Evolutionary conservation across 2,329 filamentous ascomycete genomes (phyloP), one percentile per base, ranked within the genome.

Genomic region (Pestalotiopsis sp.): DNA sequence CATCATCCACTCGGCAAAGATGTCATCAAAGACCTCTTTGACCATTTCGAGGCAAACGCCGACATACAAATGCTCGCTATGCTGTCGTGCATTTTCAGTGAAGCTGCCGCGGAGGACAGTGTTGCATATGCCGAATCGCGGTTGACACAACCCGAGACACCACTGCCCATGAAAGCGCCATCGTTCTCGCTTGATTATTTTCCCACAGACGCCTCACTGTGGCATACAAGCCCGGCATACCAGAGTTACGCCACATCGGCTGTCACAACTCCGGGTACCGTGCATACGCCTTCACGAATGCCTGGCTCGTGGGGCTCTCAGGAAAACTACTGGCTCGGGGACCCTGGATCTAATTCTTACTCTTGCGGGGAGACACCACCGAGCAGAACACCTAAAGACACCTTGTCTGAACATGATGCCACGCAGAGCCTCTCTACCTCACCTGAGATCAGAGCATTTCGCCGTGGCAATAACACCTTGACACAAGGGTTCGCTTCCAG

Each of bases 21-120:
- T n/a, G 83, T 91, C 52, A 88, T 92, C 67, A 78, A 82, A 70
- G 86, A 90, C 68, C 79, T 92, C n/a, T 90, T 92, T 72, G 80
- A 84, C 31, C 84, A 92, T 75, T 92, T 88, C 74, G 90, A 92
- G 76, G 83, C 80, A 66, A 82, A 85, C 38, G 88, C 86, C 5
- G 90, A 92, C 70, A 80, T 91, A 13, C 90, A 92, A 77, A 92
- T 92, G 90, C 76, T 92, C 66, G 90, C 90, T 9, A 92, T 92
- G 89, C 82, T 92, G 36, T 90, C 90, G 1, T 92, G 90, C 76
- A 86, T 92, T 68, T 92, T 92, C 75, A 88, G 86, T 72, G 89
- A 92, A 64, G 84, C 89, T 0, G 83, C 85, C 13, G 81, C 85
- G 0, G 82, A 87, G 58, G 85, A 89, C 68, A 83, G 84, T 63